Percentiles rank a stretch among this genome's conserved stretches.
Evolutionary conservation across 1,139 yeast genomes (phyloP).

Genomic region (Taphrina flavorubra): DNA sequence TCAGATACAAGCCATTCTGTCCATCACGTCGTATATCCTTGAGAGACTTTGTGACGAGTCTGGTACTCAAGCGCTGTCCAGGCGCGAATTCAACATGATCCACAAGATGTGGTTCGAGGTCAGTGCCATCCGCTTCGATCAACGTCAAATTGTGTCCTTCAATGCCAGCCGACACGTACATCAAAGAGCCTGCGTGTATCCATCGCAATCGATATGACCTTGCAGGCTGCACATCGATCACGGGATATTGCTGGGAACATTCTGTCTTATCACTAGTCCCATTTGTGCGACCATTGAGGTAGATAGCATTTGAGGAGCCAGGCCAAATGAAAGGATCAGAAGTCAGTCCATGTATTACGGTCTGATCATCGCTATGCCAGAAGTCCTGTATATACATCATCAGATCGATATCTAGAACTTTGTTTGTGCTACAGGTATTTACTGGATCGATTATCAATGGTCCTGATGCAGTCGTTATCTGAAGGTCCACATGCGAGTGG

Average conservation of each 20-base stretch:
- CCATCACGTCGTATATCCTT: constrained; percentile 44
- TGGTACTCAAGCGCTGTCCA: constrained; percentile 31
- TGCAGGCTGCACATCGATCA: constrained; percentile 57
- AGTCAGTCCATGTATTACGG: constrained; percentile 52
- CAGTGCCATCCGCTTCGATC: constrained; percentile 75
- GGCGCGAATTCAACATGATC: constrained; percentile 67
- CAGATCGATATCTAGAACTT: constrained; percentile 57
- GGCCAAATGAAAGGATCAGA: constrained; percentile 61
- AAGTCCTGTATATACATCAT: constrained; percentile 54
- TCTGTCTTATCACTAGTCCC: constrained; percentile 36
- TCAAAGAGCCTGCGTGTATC: constrained; percentile 63
- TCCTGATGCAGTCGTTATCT: constrained; percentile 65
- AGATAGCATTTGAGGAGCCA: constrained; percentile 57
- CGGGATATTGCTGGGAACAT: constrained; percentile 44
- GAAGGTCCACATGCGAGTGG: constrained; percentile 65
- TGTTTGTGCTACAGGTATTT: constrained; percentile 57
- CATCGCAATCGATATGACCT: constrained; percentile 60
- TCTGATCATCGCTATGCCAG: constrained; percentile 54
- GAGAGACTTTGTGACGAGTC: constrained; percentile 52
- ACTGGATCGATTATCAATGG: constrained; percentile 57
- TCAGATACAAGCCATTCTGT: constrained; percentile 48
- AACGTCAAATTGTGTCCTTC: constrained; percentile 62
- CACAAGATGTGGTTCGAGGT: constrained; percentile 63
- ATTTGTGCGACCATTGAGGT: constrained; percentile 45
- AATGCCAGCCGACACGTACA: constrained; percentile 60